Base-by-base conservation (phyloP, 139 green algal species). In the Coccomyxa sp. region DNA sequence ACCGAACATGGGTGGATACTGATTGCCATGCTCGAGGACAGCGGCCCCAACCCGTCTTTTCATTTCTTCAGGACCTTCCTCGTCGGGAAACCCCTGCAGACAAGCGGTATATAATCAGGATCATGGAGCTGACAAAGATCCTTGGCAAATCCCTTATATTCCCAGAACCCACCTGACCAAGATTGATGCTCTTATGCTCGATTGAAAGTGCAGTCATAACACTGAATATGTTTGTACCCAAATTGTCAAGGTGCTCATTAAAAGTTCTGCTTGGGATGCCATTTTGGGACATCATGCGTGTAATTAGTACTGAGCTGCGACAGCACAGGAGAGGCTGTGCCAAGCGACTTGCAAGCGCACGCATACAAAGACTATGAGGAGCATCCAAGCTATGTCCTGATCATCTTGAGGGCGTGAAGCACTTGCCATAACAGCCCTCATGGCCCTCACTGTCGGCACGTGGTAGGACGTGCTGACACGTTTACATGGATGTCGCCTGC, bases 41-140 rank as follows among this genome's bases (percentile, higher is more conserved):
- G 85, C 82, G 21, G 82, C 81, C 0, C 51, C 66, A 11, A 86
- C 87, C 16, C 85, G 74, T 13, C 88, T 13, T 84, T 95, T 95
- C 93, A 97, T 94, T 51, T 57, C 57, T 13, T 89, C 88, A 0
- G 93, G 93, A 0, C 93, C 93, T 76, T 97, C 93, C 10, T 92
- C 85, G 80, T 96, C 92, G 16, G 93, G 93, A 66, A 95, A 96
- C 13, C 90, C 89, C 71, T 89, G 80, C 15, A 71, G 67, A 58
- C 28, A 7, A 60, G 59, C 9, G 25, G 13, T 16, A 51, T 11
- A 51, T 51, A 51, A 51, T 51, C 38, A 71, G 18, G 63, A 21
- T 28, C 21, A 71, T 71, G 63, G 21, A 71, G 18, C 18, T 71
- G 63, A 25, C 18, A 71, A 71, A 28, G 63, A 71, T 21, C 21